phyloP scores from a whole-genome alignment of 495 filamentous ascomycete genomes.

The Penicillium soppii region DNA sequence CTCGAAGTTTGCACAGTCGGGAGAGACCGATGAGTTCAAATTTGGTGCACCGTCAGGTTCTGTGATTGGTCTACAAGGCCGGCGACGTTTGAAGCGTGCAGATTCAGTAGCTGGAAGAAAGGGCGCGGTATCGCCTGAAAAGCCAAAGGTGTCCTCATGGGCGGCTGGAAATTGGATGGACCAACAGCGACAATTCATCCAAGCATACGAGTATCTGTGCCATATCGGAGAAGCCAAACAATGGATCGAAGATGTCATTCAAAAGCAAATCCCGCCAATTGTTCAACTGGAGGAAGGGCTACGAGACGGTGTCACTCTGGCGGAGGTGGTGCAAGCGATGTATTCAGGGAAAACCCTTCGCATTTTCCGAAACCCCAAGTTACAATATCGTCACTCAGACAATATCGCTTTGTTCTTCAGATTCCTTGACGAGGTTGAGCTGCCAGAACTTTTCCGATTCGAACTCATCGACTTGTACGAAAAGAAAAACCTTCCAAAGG shows the following conservation, averaged over 20 bases:
- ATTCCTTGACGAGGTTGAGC: constrained; percentile 87
- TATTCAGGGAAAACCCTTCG: constrained; percentile 70
- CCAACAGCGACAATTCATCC: constrained; percentile 90
- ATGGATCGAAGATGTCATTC: constrained; percentile 96
- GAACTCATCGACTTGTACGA: constrained; percentile 98
- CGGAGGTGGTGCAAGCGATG: constrained; percentile 92
- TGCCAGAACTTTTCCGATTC: constrained; percentile 98
- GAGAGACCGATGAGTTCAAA: constrained; percentile 72
- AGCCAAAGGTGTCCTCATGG: constrained; percentile 63
- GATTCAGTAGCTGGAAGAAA: constrained; percentile 53
- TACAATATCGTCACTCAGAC: constrained; percentile 96
- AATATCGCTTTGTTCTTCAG: constrained; percentile 94
- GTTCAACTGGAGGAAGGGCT: constrained; percentile 95
- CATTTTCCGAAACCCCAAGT: constrained; percentile 78
- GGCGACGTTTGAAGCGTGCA: constrained; percentile 76
- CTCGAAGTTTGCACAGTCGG: constrained; percentile 77
- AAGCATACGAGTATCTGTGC: constrained; percentile 98
- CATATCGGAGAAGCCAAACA: constrained; percentile 99
- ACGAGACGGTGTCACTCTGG: constrained; percentile 89
- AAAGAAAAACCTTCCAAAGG: constrained; percentile 99
- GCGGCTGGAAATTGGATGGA: constrained; percentile 97
- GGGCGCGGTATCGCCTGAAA: constrained; percentile 44
- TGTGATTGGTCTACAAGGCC: constrained; percentile 82
- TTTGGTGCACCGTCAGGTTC: constrained; percentile 73
- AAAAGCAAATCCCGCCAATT: constrained; percentile 86